These are phyloP conservation scores for Phragmites australis DNA, from an alignment of 176 grass and related monocot species.

Conservation along the genomic window DNA sequence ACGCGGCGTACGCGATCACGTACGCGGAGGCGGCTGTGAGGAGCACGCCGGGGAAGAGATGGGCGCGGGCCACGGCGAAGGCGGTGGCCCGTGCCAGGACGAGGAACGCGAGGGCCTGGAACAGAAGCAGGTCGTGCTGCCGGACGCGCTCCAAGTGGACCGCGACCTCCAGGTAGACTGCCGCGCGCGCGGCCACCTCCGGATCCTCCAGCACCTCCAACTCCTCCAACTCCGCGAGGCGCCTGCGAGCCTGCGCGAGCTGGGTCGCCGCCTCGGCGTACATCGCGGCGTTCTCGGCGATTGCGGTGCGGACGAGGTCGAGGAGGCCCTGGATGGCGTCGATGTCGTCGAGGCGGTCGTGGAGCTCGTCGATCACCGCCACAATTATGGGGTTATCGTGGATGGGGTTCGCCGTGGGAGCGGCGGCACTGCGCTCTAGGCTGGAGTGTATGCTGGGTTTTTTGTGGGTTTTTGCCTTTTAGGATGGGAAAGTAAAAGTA, in stretches of 20 bases:
- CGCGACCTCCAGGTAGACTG: background rate
- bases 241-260: background rate
- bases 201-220: background rate
- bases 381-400: background rate
- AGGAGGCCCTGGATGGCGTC: background rate
- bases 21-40: background rate
- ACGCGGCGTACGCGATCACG: conserved; percentile 7
- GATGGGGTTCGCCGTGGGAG: background rate
- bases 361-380: background rate
- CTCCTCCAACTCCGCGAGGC: background rate
- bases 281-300: background rate
- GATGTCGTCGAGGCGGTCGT: background rate
- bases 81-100: background rate
- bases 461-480: background rate
- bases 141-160: background rate
- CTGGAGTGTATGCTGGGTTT: background rate
- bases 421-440: background rate
- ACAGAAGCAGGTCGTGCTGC: background rate
- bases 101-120: background rate
- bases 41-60: conserved; percentile 17
- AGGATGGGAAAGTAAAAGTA: too few relatives aligned
- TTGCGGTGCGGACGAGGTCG: background rate
- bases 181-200: background rate
- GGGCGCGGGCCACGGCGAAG: background rate
- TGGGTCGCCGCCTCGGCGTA: background rate